Conservation (phyloP, 2,329 filamentous ascomycete genomes). For the Clathrospora elynae region DNA sequence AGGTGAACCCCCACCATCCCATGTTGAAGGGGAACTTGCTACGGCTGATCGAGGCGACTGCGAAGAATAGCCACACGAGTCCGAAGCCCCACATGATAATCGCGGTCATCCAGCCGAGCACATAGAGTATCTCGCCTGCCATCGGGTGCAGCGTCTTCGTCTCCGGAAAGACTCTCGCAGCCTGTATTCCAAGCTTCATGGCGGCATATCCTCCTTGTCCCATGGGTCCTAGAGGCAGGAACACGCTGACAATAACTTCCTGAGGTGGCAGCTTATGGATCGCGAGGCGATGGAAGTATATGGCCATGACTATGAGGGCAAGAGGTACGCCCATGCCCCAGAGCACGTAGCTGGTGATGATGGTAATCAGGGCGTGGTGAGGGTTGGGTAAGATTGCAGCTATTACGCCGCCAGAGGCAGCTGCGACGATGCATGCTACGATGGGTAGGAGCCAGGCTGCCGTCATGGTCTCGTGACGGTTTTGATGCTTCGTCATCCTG, state of each 20-base stretch:
- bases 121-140: constrained; percentile 62
- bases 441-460: constrained; percentile 69
- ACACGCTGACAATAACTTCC: constrained; percentile 70
- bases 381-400: constrained; percentile 62
- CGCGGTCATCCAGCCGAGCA: constrained; percentile 59
- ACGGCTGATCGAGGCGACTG: constrained; percentile 53
- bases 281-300: constrained; percentile 73
- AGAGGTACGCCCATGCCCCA: constrained; percentile 69
- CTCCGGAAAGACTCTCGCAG: constrained; percentile 49
- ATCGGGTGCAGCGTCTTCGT: constrained; percentile 44
- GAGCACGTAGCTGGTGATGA: constrained; percentile 68
- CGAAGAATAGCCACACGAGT: constrained; percentile 61
- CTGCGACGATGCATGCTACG: constrained; percentile 67
- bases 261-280: constrained; percentile 67
- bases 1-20: constrained; percentile 67
- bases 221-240: constrained; percentile 69
- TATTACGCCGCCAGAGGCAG: constrained; percentile 66
- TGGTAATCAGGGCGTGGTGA: constrained; percentile 62
- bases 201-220: constrained; percentile 69
- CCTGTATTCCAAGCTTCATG: constrained; percentile 55
- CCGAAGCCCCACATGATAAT: constrained; percentile 62
- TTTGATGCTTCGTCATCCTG: constrained; percentile 38
- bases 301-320: constrained; percentile 64
- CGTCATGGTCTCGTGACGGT: constrained; percentile 57
- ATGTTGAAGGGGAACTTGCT: constrained; percentile 63